Evolutionary conservation across 306 rosid genomes (phyloP), one percentile per base, ranked within the genome.

Genomic region (Senna siamea): DNA sequence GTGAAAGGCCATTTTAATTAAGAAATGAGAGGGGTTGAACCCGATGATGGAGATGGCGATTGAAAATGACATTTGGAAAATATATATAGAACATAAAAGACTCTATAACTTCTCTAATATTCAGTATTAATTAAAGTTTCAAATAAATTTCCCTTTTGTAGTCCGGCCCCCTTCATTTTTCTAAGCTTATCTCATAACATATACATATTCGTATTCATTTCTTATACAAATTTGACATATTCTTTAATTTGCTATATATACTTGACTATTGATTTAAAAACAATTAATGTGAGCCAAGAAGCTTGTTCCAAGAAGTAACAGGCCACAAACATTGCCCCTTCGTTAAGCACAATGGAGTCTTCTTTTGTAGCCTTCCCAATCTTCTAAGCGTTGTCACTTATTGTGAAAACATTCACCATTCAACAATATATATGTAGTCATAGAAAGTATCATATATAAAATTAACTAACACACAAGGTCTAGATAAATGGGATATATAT

Each of bases 41-140:
- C n/a, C n/a, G n/a, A n/a, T n/a, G n/a, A n/a, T 41, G 18, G 13
- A 28, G 81, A 78, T 13, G 37, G 55, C 9, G 65, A 51, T 5
- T 40, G 76, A 77, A 59, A 78, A 30, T 7, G 74, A 76, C 38
- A 13, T 11, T 43, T 26, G 50, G 28, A 26, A 40, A 61, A n/a
- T n/a, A n/a, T n/a, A n/a, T n/a, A n/a, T n/a, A n/a, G n/a, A n/a
- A n/a, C n/a, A n/a, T n/a, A 14, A 64, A 19, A 51, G 13, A 1
- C 2, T 7, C 40, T 7, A n/a, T 9, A 69, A 47, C 10, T 60
- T 6, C 43, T 17, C 2, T 60, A n/a, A n/a, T n/a, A n/a, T 5
- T 37, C 7, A 26, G 30, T 26, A 26, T 26, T 26, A 26, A 26
- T 26, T 26, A 26, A 26, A 1, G 30, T 26, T 41, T 41, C 13